phyloP scores from a whole-genome alignment of 176 grass and related monocot genomes.

The Triticum monococcum region DNA sequence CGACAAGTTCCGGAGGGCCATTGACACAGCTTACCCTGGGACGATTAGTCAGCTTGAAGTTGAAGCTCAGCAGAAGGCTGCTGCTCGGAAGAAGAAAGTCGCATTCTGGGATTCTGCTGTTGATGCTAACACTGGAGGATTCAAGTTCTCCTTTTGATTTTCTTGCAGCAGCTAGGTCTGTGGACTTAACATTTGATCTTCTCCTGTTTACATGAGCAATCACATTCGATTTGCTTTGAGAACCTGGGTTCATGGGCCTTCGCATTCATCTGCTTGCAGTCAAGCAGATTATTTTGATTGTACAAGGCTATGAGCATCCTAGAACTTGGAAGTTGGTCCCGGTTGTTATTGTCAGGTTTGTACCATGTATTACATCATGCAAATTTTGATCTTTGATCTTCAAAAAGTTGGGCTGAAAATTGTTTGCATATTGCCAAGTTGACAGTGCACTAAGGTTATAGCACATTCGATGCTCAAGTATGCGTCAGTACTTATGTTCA shows the following conservation, averaged over 20 bases:
- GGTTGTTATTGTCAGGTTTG: not conserved
- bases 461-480: too few relatives aligned
- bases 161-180: not conserved
- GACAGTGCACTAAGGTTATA: too few relatives aligned
- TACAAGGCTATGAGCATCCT: not conserved
- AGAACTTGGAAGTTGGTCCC: not conserved
- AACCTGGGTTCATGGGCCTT: not conserved
- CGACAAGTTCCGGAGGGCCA: slow-evolving; percentile 70
- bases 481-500: too few relatives aligned
- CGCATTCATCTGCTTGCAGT: not conserved
- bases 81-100: slow-evolving; percentile 62
- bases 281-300: not conserved
- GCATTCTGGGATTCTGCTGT: slow-evolving; percentile 78
- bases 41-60: slow-evolving; percentile 61
- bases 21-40: slow-evolving; percentile 57
- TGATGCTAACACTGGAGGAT: slow-evolving; percentile 68
- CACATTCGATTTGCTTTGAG: not conserved
- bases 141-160: slow-evolving; percentile 88
- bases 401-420: not conserved
- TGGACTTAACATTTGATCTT: not conserved
- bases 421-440: too few relatives aligned
- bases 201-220: not conserved
- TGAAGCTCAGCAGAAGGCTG: slow-evolving; percentile 64
- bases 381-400: not conserved
- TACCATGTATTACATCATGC: not conserved